phyloP scores from a whole-genome alignment of 1,284 basidiomycete species.

The Ganoderma boninense region DNA sequence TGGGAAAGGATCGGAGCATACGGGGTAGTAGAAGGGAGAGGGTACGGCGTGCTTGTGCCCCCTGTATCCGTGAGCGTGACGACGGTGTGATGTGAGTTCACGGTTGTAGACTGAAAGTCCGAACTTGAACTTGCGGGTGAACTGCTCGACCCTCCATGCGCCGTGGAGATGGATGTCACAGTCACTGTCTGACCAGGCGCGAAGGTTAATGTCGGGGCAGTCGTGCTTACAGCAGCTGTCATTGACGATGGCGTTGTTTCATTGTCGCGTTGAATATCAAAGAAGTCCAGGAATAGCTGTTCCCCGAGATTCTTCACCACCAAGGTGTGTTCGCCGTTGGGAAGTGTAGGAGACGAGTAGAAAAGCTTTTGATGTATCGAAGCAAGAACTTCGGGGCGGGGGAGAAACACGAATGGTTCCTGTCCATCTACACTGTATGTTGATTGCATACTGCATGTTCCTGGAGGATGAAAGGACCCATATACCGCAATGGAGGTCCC shows the following conservation, averaged over 20 bases:
- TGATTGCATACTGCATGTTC: conserved; percentile 21
- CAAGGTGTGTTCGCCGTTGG: conserved; percentile 12
- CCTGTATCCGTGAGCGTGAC: no score
- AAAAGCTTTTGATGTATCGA: conserved; percentile 16
- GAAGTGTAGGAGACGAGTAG: conserved; percentile 10
- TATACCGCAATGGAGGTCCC: conserved; percentile 21
- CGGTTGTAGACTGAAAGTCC: no score
- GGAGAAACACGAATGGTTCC: neutral
- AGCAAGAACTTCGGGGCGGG: conserved; percentile 1
- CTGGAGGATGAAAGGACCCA: conserved; percentile 20
- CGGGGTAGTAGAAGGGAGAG: neutral
- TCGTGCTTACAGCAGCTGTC: no score
- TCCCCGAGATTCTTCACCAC: conserved; percentile 19
- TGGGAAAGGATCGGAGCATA: no score
- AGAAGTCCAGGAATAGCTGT: conserved; percentile 24
- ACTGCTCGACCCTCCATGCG: no score
- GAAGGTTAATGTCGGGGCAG: no score
- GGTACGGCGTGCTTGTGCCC: neutral
- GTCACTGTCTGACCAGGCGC: no score
- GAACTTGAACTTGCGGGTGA: no score
- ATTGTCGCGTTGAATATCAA: conserved; percentile 5
- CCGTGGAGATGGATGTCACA: no score
- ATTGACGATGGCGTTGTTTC: neutral
- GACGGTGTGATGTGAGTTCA: no score
- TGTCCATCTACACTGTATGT: conserved; percentile 20